A percentile compares a stretch with the other conserved stretches of the same genome.
Evolutionary conservation across 148 eudicot species (phyloP).

Genomic region (Rhododendron mucronatum): DNA sequence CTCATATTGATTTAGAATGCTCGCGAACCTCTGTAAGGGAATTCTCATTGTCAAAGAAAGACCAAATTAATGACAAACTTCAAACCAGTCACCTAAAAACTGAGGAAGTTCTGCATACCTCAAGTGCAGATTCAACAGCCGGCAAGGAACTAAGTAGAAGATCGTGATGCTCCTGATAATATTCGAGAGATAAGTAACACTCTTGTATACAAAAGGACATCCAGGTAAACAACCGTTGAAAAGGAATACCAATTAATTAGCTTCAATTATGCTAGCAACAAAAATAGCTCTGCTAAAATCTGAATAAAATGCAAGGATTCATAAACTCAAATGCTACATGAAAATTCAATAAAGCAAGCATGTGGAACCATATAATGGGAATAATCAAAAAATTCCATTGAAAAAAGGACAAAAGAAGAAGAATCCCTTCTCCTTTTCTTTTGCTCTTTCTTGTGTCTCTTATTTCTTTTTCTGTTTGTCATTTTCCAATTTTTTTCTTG

Average conservation of each 20-base stretch:
- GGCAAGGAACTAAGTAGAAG: conserved; percentile 72
- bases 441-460: neutral
- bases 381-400: neutral
- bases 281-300: neutral
- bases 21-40: conserved; percentile 62
- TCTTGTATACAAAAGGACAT: neutral
- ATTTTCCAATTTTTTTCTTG: neutral
- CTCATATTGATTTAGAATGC: conserved; percentile 71
- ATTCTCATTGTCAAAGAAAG: conserved; percentile 17
- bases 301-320: neutral
- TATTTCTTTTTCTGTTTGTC: neutral
- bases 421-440: neutral
- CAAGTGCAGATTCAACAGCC: conserved; percentile 78
- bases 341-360: conserved; percentile 6
- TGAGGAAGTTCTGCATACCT: conserved; percentile 42
- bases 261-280: neutral
- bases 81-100: conserved; percentile 15
- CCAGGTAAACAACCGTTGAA: neutral
- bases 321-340: neutral
- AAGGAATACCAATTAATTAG: conserved; percentile 1
- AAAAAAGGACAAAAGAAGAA: neutral
- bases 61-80: conserved; percentile 4
- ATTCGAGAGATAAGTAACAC: conserved; percentile 11
- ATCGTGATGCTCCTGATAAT: conserved; percentile 89
- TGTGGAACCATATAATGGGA: neutral